These are phyloP conservation scores for Lyophyllum shimeji DNA, from an alignment of 768 basidiomycete genomes.

Conservation along the genomic window DNA sequence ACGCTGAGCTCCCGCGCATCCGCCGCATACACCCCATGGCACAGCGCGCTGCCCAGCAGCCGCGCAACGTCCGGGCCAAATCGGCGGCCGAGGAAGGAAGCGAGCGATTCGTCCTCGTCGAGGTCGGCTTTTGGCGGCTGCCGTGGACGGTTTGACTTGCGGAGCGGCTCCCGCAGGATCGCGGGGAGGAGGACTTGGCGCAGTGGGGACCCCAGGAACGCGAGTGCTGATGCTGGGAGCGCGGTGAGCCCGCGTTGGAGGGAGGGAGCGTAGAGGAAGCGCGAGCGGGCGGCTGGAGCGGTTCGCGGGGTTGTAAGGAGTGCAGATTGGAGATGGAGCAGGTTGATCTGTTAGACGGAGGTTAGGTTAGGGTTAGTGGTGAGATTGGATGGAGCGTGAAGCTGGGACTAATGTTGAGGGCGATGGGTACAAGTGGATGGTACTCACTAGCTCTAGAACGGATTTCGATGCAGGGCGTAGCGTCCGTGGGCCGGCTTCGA, in stretches of 20 bases:
- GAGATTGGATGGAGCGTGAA: not conserved
- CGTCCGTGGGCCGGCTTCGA: conserved; percentile 89
- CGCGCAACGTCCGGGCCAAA: conserved; percentile 75
- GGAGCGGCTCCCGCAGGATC: conserved; percentile 59
- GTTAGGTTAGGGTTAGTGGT: not conserved
- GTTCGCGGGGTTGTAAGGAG: conserved; percentile 67
- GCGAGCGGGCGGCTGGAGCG: conserved; percentile 73
- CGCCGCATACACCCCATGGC: conserved; percentile 93
- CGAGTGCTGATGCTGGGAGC: conserved; percentile 42
- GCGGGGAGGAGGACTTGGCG: conserved; percentile 48
- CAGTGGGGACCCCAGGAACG: conserved; percentile 40
- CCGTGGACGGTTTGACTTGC: conserved; percentile 33
- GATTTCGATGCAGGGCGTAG: conserved; percentile 74
- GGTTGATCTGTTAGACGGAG: conserved; percentile 58
- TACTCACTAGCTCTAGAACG: conserved; percentile 76
- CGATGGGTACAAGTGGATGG: not conserved
- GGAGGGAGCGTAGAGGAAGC: conserved; percentile 61
- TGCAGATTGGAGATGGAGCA: conserved; percentile 58
- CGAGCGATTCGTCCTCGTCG: conserved; percentile 71
- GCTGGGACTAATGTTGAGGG: not conserved
- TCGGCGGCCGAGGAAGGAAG: conserved; percentile 71
- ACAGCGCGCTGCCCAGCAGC: conserved; percentile 74
- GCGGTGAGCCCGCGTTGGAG: conserved; percentile 46
- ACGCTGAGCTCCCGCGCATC: conserved; percentile 76
- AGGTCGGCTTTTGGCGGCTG: not conserved